A percentile compares a stretch with the other conserved stretches of the same genome.
phyloP scores from a whole-genome alignment of 768 basidiomycete species.

The Hygrocybe punicea region DNA sequence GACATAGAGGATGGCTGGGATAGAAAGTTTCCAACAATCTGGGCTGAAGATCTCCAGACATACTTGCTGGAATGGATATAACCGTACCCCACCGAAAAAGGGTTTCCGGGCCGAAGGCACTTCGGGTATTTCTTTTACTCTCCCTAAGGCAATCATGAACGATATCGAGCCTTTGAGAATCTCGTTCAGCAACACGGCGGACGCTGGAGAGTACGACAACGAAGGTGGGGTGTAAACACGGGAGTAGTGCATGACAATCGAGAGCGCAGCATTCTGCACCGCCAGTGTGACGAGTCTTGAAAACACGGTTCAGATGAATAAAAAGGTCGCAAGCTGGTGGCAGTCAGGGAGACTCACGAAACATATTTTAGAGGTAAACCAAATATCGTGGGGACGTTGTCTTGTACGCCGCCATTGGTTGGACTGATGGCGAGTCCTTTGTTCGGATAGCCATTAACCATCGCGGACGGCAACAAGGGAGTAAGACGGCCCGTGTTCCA shows the following conservation, averaged over 20 bases:
- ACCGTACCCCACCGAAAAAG: constrained; percentile 36
- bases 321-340: background rate
- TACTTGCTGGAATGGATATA: constrained; percentile 51
- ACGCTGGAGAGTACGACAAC: constrained; percentile 86
- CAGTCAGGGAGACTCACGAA: constrained; percentile 55
- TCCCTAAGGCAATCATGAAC: constrained; percentile 73
- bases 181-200: constrained; percentile 93
- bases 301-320: background rate
- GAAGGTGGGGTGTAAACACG: constrained; percentile 77
- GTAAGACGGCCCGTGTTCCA: constrained; percentile 29
- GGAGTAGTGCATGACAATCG: constrained; percentile 99
- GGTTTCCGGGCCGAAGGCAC: constrained; percentile 42
- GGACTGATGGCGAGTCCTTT: constrained; percentile 37
- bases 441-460: constrained; percentile 38
- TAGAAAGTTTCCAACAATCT: constrained; percentile 97
- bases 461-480: constrained; percentile 50
- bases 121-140: constrained; percentile 44
- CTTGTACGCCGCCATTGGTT: constrained; percentile 32
- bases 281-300: constrained; percentile 76
- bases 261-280: constrained; percentile 91
- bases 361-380: constrained; percentile 79
- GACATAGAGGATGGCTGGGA: constrained; percentile 93
- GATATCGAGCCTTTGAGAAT: constrained; percentile 92
- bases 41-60: constrained; percentile 76
- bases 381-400: constrained; percentile 51